Base-by-base conservation (phyloP, 176 grass and related monocot genomes). In the Oryza punctata region DNA sequence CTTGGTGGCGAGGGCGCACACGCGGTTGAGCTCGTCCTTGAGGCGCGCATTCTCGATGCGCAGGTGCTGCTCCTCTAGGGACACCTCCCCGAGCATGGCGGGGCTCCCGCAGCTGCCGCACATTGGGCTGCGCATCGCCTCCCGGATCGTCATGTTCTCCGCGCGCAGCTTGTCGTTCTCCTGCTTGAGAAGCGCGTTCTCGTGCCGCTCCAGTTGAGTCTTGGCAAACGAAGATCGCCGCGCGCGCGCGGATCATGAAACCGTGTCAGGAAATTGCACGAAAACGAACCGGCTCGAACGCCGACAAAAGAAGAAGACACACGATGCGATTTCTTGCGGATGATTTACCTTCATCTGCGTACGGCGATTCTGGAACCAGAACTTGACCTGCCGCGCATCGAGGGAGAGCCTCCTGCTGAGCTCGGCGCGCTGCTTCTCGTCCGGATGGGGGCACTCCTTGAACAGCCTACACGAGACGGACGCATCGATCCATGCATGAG, bases 391-490 rank as follows among this genome's bases (percentile, higher is more conserved):
- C 12, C 96, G 96, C 63, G 72, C 76, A 40, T 98, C 96, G 65
- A 98, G 85, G 82, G 85, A 90, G 32, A 98, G 91, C 25, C 93
- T 12, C 57, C 65, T 91, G 88, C 96, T 98, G 76, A 98, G 96
- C 70, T 98, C 93, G 27, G 79, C 82, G 21, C 96, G 89, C 89
- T 95, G 96, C 85, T 98, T 98, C 79, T 98, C 96, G 54, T 95
- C 96, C 0, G 96, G 96, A 63, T 98, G 96, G 14, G 96, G 96
- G 89, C 96, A 98, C 81, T 98, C 96, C 82, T 98, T 98, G 91
- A 98, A 98, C 67, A 98, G 86, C 81, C 96, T 98, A 6, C 19
- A 73, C 72, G 9, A 68, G 8, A 28, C 10, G 32, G 18, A 71
- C 54, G 33, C 25, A 70, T 24, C 47, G 82, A 32, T 67, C 73